phyloP scores from a whole-genome alignment of 306 rosid species.

The Prunus salicina region DNA sequence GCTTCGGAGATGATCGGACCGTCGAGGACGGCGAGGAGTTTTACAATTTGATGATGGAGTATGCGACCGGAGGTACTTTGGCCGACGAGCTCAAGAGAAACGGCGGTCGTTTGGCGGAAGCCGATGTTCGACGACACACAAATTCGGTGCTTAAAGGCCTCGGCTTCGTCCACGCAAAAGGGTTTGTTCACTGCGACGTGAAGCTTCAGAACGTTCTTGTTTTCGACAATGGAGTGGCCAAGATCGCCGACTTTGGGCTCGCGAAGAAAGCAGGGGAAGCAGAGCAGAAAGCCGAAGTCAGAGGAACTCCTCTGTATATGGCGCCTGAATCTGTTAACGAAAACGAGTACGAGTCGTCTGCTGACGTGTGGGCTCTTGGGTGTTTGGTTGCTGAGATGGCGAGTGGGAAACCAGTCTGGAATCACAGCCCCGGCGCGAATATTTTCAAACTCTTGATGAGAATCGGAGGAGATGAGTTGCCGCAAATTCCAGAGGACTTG shows the following conservation, averaged over 20 bases:
- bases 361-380: conserved; percentile 78
- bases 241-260: conserved; percentile 82
- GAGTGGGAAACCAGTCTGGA: conserved; percentile 70
- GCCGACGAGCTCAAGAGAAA: conserved; percentile 42
- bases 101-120: conserved; percentile 50
- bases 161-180: conserved; percentile 42
- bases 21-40: conserved; percentile 38
- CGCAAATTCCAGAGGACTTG: conserved; percentile 51
- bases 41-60: conserved; percentile 64
- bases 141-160: conserved; percentile 53
- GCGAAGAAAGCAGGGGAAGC: conserved; percentile 35
- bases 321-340: conserved; percentile 76
- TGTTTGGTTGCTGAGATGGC: conserved; percentile 73
- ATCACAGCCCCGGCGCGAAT: conserved; percentile 24
- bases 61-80: conserved; percentile 57
- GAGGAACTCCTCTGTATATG: conserved; percentile 81
- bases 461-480: conserved; percentile 75
- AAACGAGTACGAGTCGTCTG: conserved; percentile 51
- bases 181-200: conserved; percentile 85
- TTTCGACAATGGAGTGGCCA: conserved; percentile 43
- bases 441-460: conserved; percentile 45
- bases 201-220: conserved; percentile 70
- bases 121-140: conserved; percentile 38
- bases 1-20: conserved; percentile 45
- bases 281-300: conserved; percentile 26